Conservation (phyloP, 1,284 basidiomycete species). For the Lentinula novae-zelandiae region DNA sequence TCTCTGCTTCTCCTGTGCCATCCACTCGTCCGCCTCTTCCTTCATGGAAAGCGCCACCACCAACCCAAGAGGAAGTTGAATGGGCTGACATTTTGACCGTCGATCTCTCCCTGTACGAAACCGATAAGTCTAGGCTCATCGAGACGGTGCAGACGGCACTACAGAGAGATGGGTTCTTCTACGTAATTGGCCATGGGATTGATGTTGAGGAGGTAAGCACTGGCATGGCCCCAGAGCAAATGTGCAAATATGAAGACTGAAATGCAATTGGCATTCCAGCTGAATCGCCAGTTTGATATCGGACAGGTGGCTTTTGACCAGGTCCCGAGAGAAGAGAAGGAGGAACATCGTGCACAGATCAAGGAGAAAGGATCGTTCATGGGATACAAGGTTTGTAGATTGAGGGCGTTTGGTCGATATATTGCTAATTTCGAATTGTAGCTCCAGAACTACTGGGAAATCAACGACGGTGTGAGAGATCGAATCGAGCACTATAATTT, state of each 20-base stretch:
- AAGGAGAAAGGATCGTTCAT: constrained; percentile 34
- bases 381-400: constrained; percentile 30
- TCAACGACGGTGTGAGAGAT: constrained; percentile 33
- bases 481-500: constrained; percentile 36
- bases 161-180: constrained; percentile 34
- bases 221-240: neutral
- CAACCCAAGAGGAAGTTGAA: constrained; percentile 25
- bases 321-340: constrained; percentile 31
- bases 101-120: constrained; percentile 30
- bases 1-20: constrained; percentile 3
- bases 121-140: constrained; percentile 25
- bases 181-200: constrained; percentile 33
- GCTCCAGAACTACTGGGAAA: constrained; percentile 34
- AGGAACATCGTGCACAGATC: constrained; percentile 28
- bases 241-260: no score
- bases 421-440: constrained; percentile 8
- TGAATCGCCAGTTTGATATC: constrained; percentile 31
- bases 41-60: constrained; percentile 23
- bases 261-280: constrained; percentile 10
- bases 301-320: constrained; percentile 32
- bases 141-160: constrained; percentile 29
- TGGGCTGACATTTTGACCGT: constrained; percentile 37
- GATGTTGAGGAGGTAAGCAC: constrained; percentile 22
- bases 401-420: neutral
- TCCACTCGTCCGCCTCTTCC: constrained; percentile 1